Percentiles rank a stretch among this genome's conserved stretches.
These are phyloP conservation scores for Leonotis leonurus DNA, from an alignment of 257 asterid species.

Conservation along the genomic window DNA sequence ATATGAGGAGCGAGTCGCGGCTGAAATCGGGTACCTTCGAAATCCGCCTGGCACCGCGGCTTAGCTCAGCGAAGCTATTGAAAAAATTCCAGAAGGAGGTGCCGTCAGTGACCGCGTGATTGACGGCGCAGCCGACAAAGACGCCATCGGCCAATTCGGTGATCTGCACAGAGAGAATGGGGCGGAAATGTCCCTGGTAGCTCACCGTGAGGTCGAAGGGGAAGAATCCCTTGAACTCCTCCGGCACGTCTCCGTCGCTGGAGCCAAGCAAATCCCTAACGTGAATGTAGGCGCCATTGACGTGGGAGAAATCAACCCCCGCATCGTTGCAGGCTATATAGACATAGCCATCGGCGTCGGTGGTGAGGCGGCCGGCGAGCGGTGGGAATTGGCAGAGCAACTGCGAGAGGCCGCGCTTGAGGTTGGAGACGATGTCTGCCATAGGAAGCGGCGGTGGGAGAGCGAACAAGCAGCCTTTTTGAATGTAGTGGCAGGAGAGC, in stretches of 20 bases:
- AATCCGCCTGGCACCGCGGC: slow-evolving; percentile 37
- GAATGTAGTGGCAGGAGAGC: slow-evolving; percentile 78
- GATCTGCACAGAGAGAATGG: slow-evolving; percentile 50
- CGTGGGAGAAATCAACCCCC: slow-evolving; percentile 50
- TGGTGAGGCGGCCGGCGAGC: slow-evolving; percentile 51
- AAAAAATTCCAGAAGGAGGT: slow-evolving; percentile 64
- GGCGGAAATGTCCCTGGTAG: slow-evolving; percentile 41
- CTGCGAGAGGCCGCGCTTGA: slow-evolving; percentile 32
- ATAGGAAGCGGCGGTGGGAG: slow-evolving; percentile 30
- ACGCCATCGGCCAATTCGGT: slow-evolving; percentile 65
- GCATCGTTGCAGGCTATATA: slow-evolving; percentile 53
- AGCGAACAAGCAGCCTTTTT: slow-evolving; percentile 49
- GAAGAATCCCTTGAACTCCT: slow-evolving; percentile 35
- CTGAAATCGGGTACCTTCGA: slow-evolving; percentile 43
- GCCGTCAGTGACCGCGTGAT: slow-evolving; percentile 61
- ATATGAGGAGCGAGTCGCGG: slow-evolving; percentile 50
- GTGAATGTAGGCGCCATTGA: slow-evolving; percentile 26
- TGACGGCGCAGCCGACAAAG: slow-evolving; percentile 53
- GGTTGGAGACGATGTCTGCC: slow-evolving; percentile 26
- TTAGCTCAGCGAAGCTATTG: slow-evolving; percentile 45
- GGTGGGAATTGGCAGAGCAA: slow-evolving; percentile 54
- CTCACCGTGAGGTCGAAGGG: slow-evolving; percentile 37
- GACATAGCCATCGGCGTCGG: slow-evolving; percentile 43
- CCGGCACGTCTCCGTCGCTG: slow-evolving; percentile 29
- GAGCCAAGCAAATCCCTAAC: slow-evolving; percentile 32